Conservation (phyloP, 495 filamentous ascomycete species). For the Penicillium herquei region DNA sequence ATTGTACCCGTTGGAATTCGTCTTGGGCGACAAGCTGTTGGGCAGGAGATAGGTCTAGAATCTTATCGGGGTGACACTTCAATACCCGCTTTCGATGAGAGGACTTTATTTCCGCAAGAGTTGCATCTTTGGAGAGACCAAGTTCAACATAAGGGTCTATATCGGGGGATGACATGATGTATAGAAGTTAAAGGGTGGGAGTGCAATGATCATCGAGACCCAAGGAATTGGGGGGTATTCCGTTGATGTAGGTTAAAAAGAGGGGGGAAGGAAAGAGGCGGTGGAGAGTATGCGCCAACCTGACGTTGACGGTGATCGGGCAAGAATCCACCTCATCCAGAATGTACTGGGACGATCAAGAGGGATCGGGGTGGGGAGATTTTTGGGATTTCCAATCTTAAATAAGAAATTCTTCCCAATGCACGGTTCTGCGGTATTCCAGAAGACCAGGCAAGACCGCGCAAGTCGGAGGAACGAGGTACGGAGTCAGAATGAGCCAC, state of each 20-base stretch:
- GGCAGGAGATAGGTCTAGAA: slow-evolving; percentile 62
- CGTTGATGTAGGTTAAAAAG: slow-evolving; percentile 18
- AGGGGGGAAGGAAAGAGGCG: slow-evolving; percentile 15
- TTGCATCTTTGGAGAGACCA: slow-evolving; percentile 72
- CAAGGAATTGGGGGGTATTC: slow-evolving; percentile 9
- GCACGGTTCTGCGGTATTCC: neutral
- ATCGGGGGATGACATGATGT: slow-evolving; percentile 59
- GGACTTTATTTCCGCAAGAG: slow-evolving; percentile 68
- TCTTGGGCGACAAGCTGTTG: slow-evolving; percentile 66
- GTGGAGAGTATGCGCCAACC: slow-evolving; percentile 14
- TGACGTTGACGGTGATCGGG: slow-evolving; percentile 18
- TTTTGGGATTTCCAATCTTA: neutral
- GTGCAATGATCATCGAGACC: slow-evolving; percentile 11
- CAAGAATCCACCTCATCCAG: slow-evolving; percentile 22
- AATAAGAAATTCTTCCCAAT: neutral
- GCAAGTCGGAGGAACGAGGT: neutral
- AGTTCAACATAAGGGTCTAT: slow-evolving; percentile 82
- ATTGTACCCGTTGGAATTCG: slow-evolving; percentile 90
- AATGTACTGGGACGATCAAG: slow-evolving; percentile 19
- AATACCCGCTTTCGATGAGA: slow-evolving; percentile 91
- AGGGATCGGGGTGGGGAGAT: neutral
- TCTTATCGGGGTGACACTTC: slow-evolving; percentile 94
- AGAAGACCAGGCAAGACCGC: neutral
- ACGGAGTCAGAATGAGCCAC: too few relatives aligned
- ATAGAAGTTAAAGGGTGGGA: neutral